phyloP scores from a whole-genome alignment of 805 yeast genomes.

The Cyberlindnera misumaiensis region DNA sequence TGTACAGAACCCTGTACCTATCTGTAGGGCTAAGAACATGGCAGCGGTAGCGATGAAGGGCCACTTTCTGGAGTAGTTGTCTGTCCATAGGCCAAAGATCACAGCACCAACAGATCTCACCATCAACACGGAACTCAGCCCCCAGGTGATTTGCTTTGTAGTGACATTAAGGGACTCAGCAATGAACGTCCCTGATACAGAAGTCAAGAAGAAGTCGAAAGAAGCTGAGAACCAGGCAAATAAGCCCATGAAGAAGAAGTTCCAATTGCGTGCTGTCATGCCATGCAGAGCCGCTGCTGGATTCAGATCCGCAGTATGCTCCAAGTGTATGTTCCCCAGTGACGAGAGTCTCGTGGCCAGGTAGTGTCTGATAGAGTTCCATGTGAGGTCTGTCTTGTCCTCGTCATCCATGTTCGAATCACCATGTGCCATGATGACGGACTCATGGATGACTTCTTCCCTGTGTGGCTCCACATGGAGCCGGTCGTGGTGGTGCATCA shows the following conservation, averaged over 20 bases:
- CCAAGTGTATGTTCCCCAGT: constrained; percentile 19
- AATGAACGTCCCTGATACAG: constrained; percentile 47
- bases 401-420: background rate
- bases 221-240: constrained; percentile 71
- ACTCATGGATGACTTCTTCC: background rate
- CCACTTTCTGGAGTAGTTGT: constrained; percentile 60
- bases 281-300: constrained; percentile 37
- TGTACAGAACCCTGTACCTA: constrained; percentile 58
- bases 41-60: constrained; percentile 50
- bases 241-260: constrained; percentile 50
- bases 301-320: constrained; percentile 25
- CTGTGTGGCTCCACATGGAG: too few species aligned
- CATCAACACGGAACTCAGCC: constrained; percentile 66
- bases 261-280: constrained; percentile 41
- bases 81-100: constrained; percentile 57
- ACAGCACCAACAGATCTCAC: constrained; percentile 67
- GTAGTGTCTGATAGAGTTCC: constrained; percentile 8
- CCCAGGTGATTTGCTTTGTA: constrained; percentile 60
- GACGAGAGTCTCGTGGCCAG: constrained; percentile 21
- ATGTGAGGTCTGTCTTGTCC: background rate
- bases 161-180: constrained; percentile 41
- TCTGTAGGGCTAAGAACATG: constrained; percentile 47
- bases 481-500: too few species aligned
- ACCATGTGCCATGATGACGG: background rate
- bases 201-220: constrained; percentile 61